Base-by-base conservation (phyloP, 169 alveolate species). In the Pseudocohnilembus persalinus region DNA sequence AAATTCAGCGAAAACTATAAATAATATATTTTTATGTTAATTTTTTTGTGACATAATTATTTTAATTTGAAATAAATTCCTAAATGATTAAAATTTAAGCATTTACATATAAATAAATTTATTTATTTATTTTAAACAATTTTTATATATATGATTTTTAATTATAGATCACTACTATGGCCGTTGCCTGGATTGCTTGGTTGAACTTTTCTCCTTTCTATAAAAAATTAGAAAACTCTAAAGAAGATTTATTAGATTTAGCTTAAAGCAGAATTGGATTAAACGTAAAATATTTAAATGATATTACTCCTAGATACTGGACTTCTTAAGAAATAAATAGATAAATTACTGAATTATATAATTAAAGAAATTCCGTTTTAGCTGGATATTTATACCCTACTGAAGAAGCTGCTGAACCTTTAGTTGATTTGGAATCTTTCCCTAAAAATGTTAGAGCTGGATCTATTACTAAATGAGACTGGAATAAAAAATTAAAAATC, bases 331-430 rank as follows among this genome's bases (percentile, higher is more conserved):
- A 85, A 65, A 64, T 76, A 76, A 77, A 85, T 76, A 85, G 90
- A 85, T 76, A 75, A 74, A 80, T 81, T 30, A 73, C 80, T 73
- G 68, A 86, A 81, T 64, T 76, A 32, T 86, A 85, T 64, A 85
- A 85, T 31, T 33, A 80, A 31, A 85, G 87, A 85, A 76, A 85
- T 75, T 85, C 83, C n/a, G 32, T 74, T 29, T 74, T 80, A 28
- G 83, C 80, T n/a, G 83, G 83, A 31, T 64, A 78, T 28, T 77
- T 85, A n/a, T 80, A 85, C 31, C 87, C 87, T 28, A 32, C 65
- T 28, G 90, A 86, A 81, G 83, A 86, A 49, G 31, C 76, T 72
- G 83, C 90, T 63, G 31, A 68, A 35, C 90, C 90, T 35, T 76
- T 80, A 75, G 81, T 75, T 25, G 90, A 85, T 81, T 35, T 80